Base-by-base conservation (phyloP, 495 filamentous ascomycete genomes). In the Daldinia decipiens region DNA sequence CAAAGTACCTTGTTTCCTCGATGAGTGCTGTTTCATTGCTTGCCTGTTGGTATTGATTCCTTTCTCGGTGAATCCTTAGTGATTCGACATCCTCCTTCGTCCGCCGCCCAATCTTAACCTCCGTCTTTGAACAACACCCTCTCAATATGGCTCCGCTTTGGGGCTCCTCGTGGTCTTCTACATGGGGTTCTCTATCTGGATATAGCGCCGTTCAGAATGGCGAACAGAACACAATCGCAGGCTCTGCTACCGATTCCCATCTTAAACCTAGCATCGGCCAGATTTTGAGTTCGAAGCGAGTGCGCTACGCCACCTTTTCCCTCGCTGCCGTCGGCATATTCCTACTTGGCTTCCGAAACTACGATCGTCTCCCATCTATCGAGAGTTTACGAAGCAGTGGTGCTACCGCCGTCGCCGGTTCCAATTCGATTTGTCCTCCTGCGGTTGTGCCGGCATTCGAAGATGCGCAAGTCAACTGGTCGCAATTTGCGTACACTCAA, bases 401-500 rank as follows among this genome's bases (percentile, higher is more conserved):
- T 29, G 27, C 27, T 43, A 32, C 63, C 2, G 40, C 62, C n/a
- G 55, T 45, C 6, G 59, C 56, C 21, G 38, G 45, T 34, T 52
- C 68, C 65, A 68, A 70, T 73, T 68, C 65, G 62, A 66, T 76
- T 74, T 76, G 74, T 63, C 62, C 63, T 52, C 51, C 73, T 29
- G 73, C 75, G 6, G 66, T 77, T 29, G 63, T 76, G 7, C 76
- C 76, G 7, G 19, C 69, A 2, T 70, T 72, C 62, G 67, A 76
- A 19, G 69, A 64, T 29, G 50, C 65, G 2, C 68, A 73, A 39
- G 67, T 78, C 38, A 81, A 91, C 62, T 92, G 88, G 88, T 85
- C 86, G 19, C 82, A 80, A 32, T 91, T 83, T 67, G 91, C 91
- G 29, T 93, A 93, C 71, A 85, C 84, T 9, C 87, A 89, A 76